Evolutionary conservation across 805 yeast genomes (phyloP).

Genomic region (Scheffersomyces coipomensis): DNA sequence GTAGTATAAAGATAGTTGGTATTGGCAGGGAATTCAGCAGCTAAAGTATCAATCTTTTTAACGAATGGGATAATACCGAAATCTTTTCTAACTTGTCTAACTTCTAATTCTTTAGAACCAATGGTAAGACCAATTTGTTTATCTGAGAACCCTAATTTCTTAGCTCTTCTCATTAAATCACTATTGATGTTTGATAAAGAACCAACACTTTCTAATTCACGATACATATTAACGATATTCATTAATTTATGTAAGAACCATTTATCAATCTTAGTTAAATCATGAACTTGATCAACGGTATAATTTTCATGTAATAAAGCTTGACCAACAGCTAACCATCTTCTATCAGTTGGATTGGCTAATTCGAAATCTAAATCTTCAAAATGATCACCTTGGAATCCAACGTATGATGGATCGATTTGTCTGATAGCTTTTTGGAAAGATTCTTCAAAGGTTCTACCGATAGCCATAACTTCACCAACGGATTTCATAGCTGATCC

Average conservation of each 20-base stretch:
- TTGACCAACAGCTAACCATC: slow-evolving; percentile 98
- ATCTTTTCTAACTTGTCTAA: slow-evolving; percentile 77
- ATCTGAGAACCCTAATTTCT: slow-evolving; percentile 93
- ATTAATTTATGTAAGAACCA: slow-evolving; percentile 93
- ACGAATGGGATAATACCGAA: slow-evolving; percentile 88
- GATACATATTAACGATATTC: slow-evolving; percentile 90
- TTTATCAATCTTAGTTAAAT: slow-evolving; percentile 86
- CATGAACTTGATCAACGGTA: slow-evolving; percentile 89
- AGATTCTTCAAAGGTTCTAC: slow-evolving; percentile 96
- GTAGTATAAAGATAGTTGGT: slow-evolving; percentile 96
- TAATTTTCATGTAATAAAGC: slow-evolving; percentile 90
- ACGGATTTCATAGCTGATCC: slow-evolving; percentile 98
- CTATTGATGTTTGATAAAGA: slow-evolving; percentile 55
- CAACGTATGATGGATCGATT: slow-evolving; percentile 86
- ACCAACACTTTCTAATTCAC: slow-evolving; percentile 67
- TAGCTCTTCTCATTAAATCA: slow-evolving; percentile 74
- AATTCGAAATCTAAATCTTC: slow-evolving; percentile 77
- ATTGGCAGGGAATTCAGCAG: slow-evolving; percentile 98
- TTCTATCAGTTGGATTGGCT: slow-evolving; percentile 88
- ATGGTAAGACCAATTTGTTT: slow-evolving; percentile 84
- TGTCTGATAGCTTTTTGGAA: slow-evolving; percentile 97
- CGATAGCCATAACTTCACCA: slow-evolving; percentile 99
- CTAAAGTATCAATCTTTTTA: slow-evolving; percentile 94
- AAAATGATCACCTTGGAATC: slow-evolving; percentile 83
- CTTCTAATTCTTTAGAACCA: slow-evolving; percentile 71